Conservation (phyloP, 148 eudicot genomes). For the Amaranthus palmeri region DNA sequence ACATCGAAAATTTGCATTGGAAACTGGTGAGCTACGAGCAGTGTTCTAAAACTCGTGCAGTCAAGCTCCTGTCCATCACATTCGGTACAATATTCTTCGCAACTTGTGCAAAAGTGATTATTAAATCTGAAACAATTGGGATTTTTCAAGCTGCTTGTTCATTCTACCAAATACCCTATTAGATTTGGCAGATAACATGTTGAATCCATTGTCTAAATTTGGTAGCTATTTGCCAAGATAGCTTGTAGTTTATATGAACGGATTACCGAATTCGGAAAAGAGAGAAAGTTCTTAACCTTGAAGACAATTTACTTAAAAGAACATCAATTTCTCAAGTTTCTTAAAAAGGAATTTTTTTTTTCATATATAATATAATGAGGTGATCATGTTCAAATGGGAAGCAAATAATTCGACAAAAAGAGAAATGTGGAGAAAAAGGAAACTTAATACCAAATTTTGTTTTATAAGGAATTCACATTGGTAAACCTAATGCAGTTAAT, state of each 20-base stretch:
- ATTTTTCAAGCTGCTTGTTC: neutral
- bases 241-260: neutral
- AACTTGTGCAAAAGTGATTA: conserved; percentile 1
- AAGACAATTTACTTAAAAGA: neutral
- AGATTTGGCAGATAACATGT: neutral
- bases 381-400: neutral
- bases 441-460: neutral
- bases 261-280: too few relatives aligned
- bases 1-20: conserved; percentile 63
- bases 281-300: neutral
- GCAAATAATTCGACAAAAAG: neutral
- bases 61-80: neutral
- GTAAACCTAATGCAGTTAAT: too few relatives aligned
- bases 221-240: neutral
- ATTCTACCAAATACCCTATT: neutral
- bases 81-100: conserved; percentile 1
- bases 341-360: neutral
- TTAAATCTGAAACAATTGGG: neutral
- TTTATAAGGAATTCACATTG: neutral
- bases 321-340: neutral
- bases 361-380: neutral
- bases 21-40: conserved; percentile 75
- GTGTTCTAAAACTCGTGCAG: conserved; percentile 28
- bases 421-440: neutral
- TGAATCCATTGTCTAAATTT: neutral